Conservation (phyloP, 805 yeast species). For the Ogataea nakhonphanomensis region DNA sequence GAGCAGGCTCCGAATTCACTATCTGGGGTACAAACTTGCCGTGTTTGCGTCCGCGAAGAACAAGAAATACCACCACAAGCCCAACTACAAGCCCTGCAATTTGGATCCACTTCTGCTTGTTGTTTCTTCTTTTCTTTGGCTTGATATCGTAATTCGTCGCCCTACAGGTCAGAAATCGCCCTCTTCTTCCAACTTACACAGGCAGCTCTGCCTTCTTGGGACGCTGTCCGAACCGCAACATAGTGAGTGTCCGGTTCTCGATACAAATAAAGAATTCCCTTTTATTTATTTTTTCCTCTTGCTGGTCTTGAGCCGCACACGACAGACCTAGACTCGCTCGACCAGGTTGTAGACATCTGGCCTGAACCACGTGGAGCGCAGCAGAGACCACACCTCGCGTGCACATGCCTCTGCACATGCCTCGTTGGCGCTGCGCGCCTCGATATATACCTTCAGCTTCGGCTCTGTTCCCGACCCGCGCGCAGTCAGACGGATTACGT, state of each 20-base stretch:
- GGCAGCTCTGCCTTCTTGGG: conserved; percentile 50
- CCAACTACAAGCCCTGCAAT: conserved; percentile 5
- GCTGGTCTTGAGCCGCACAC: not conserved
- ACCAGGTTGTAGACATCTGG: conserved; percentile 45
- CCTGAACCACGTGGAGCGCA: conserved; percentile 63
- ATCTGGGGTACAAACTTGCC: not conserved
- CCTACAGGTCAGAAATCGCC: conserved; percentile 2
- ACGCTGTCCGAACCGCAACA: conserved; percentile 29
- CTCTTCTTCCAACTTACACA: conserved; percentile 31
- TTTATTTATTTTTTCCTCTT: conserved; percentile 2
- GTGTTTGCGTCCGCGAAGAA: conserved; percentile 4
- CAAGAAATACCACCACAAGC: conserved; percentile 4
- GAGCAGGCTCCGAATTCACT: conserved; percentile 2
- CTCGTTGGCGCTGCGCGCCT: conserved; percentile 56
- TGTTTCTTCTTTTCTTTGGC: conserved; percentile 15
- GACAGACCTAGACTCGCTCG: conserved; percentile 32
- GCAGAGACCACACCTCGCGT: conserved; percentile 58
- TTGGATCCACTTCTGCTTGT: conserved; percentile 3
- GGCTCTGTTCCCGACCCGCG: conserved; percentile 98
- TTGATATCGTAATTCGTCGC: conserved; percentile 16
- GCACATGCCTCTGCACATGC: conserved; percentile 51
- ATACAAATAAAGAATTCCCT: not conserved
- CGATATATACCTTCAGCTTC: conserved; percentile 86
- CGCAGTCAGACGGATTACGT: conserved; percentile 67
- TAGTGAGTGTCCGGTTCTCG: not conserved